Evolutionary conservation across 2,329 filamentous ascomycete species (phyloP), one percentile per base, ranked within the genome.

Genomic region (Pyrenophora graminea): DNA sequence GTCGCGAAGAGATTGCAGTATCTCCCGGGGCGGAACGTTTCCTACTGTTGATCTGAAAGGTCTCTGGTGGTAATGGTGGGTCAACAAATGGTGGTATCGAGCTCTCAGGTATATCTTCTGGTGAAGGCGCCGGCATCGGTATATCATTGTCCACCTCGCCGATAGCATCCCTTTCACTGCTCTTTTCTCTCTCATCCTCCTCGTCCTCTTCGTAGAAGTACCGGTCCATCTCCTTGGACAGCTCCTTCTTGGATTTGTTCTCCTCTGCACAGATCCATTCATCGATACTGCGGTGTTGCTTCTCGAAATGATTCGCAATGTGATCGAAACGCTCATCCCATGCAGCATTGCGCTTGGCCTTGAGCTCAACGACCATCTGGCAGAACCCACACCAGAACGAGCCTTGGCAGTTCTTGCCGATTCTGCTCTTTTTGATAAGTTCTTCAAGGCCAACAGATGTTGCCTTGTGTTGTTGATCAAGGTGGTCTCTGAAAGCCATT

Each of bases 331-430:
- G 73, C 56, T 83, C 80, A 6, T 82, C 82, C 81, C 82, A 83
- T 0, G 84, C 83, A 19, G 81, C 81, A 1, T 78, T 68, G 3
- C 81, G 79, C 30, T 74, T 74, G 18, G 76, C 74, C 27, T 74
- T 67, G 25, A 85, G 76, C n/a, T 76, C 18, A 13, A 23, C 40
- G 2, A 90, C 74, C 17, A 85, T 77, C 15, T 73, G 63, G 69
- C 91, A 96, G 69, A 96, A 96, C 0, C 91, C 91, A 65, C 92
- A 96, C 91, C 91, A 96, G 72, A 91, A 96, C 5, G 81, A 78
- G 2, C 76, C 74, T 58, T 87, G 84, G 25, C 81, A 83, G 52
- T 88, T 86, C 12, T 82, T 78, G 0, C 87, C 87, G 23, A 90
- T 82, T 6, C 82, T 82, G 58, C 83, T 83, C 5, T 70, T 75